Evolutionary conservation across 306 rosid species (phyloP).

Genomic region (Urtica urens): DNA sequence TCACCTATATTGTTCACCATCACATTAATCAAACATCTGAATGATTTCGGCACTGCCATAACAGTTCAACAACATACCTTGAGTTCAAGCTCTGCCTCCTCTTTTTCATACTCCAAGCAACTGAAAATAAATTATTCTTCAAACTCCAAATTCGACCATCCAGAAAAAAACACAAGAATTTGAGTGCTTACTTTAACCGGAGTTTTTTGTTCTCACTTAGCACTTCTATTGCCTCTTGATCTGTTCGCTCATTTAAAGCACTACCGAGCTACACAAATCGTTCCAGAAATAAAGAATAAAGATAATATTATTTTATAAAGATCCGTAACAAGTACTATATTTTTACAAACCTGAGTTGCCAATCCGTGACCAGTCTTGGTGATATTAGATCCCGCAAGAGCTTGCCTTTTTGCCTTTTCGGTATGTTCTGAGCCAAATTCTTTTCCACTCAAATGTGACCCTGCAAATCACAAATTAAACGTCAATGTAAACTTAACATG

Average conservation of each 20-base stretch:
- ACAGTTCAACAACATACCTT: slow-evolving; percentile 35
- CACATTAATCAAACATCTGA: neutral
- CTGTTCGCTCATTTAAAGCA: slow-evolving; percentile 20
- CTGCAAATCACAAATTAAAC: too few species aligned
- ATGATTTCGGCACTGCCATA: neutral
- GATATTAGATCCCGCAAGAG: slow-evolving; percentile 17
- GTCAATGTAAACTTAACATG: too few species aligned
- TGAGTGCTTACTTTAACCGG: slow-evolving; percentile 43
- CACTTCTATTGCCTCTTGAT: slow-evolving; percentile 36
- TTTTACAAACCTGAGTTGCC: slow-evolving; percentile 34
- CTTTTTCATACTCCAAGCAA: slow-evolving; percentile 41
- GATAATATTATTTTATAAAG: slow-evolving; percentile 5
- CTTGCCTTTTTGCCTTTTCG: slow-evolving; percentile 26
- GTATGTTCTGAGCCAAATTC: slow-evolving; percentile 14
- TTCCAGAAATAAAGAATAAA: neutral
- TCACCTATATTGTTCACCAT: slow-evolving; percentile 26
- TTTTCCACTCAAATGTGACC: slow-evolving; percentile 59
- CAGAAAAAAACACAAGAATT: neutral
- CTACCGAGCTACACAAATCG: slow-evolving; percentile 17
- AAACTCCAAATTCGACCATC: neutral
- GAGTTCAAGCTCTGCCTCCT: slow-evolving; percentile 36
- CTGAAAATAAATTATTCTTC: too few species aligned
- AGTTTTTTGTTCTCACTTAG: slow-evolving; percentile 50
- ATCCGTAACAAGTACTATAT: neutral
- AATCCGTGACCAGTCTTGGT: slow-evolving; percentile 17